Percentiles rank a stretch among this genome's conserved stretches.
Evolutionary conservation across 768 basidiomycete species (phyloP).

Genomic region (Nevesoporus exiguus): DNA sequence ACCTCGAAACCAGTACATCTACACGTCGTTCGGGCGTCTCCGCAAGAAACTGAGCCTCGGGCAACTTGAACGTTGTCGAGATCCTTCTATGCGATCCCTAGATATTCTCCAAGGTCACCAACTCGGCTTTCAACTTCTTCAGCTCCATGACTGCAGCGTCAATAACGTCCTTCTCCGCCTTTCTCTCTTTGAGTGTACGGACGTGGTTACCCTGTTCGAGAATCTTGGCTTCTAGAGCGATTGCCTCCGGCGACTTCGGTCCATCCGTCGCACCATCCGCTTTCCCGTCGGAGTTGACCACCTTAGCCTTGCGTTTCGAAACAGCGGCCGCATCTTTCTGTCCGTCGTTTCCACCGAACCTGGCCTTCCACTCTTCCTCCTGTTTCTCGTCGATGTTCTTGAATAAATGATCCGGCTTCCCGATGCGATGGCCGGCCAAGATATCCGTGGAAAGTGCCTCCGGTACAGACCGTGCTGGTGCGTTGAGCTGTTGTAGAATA

Average conservation of each 20-base stretch:
- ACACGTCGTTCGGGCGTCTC: neutral
- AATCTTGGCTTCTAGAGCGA: conserved; percentile 71
- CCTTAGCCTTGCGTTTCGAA: conserved; percentile 51
- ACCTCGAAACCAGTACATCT: too few relatives aligned
- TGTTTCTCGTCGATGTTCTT: conserved; percentile 90
- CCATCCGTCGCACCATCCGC: conserved; percentile 40
- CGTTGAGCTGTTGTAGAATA: conserved; percentile 85
- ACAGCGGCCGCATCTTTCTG: conserved; percentile 43
- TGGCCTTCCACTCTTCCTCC: conserved; percentile 75
- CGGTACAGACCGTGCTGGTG: conserved; percentile 79
- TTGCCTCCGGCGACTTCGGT: conserved; percentile 69
- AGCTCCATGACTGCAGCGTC: conserved; percentile 54
- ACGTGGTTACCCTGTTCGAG: conserved; percentile 74
- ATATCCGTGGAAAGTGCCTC: conserved; percentile 74
- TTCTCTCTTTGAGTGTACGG: conserved; percentile 56
- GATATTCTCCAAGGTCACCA: conserved; percentile 28
- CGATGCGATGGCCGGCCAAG: conserved; percentile 80
- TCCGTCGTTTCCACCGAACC: conserved; percentile 67
- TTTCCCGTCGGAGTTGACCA: conserved; percentile 49
- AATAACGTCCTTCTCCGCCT: conserved; percentile 44
- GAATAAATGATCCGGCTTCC: conserved; percentile 87
- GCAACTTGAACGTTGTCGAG: too few relatives aligned
- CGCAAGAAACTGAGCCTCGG: too few relatives aligned
- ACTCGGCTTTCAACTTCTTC: conserved; percentile 61
- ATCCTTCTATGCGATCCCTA: conserved; percentile 1